Evolutionary conservation across 1,284 basidiomycete genomes (phyloP).

Genomic region (Trichosporon faecale): DNA sequence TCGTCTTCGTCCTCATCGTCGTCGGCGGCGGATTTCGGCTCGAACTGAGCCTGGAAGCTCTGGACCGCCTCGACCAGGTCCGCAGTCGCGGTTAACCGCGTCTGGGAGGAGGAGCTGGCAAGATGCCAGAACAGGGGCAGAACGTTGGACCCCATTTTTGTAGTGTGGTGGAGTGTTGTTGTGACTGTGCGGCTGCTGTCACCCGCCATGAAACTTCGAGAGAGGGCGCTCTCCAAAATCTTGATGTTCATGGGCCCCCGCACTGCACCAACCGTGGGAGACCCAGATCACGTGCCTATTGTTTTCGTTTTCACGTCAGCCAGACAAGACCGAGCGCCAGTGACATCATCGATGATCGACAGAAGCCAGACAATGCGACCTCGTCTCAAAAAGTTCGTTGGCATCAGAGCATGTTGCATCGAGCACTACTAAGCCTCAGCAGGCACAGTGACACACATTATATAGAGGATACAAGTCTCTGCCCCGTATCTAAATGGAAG

Average conservation of each 20-base stretch:
- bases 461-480: constrained; percentile 9
- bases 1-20: constrained; percentile 48
- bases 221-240: background rate
- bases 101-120: constrained; percentile 74
- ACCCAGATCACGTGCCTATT: background rate
- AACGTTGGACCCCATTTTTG: constrained; percentile 46
- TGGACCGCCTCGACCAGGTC: constrained; percentile 76
- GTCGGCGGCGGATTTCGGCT: constrained; percentile 13
- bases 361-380: background rate
- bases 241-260: constrained; percentile 1
- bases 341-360: constrained; percentile 2
- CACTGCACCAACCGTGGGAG: background rate
- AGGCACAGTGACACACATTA: constrained; percentile 9
- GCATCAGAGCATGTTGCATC: constrained; percentile 8
- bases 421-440: constrained; percentile 8
- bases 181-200: background rate
- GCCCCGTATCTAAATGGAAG: background rate
- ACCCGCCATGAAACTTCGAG: background rate
- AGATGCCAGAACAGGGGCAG: constrained; percentile 92
- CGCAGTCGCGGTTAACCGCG: constrained; percentile 78
- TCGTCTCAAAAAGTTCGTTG: background rate
- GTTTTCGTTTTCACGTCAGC: constrained; percentile 5
- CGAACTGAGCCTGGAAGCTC: constrained; percentile 65
- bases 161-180: background rate
- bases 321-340: background rate